These are phyloP conservation scores for Brassica rapa DNA, from an alignment of 345 rosid genomes.

Conservation along the genomic window DNA sequence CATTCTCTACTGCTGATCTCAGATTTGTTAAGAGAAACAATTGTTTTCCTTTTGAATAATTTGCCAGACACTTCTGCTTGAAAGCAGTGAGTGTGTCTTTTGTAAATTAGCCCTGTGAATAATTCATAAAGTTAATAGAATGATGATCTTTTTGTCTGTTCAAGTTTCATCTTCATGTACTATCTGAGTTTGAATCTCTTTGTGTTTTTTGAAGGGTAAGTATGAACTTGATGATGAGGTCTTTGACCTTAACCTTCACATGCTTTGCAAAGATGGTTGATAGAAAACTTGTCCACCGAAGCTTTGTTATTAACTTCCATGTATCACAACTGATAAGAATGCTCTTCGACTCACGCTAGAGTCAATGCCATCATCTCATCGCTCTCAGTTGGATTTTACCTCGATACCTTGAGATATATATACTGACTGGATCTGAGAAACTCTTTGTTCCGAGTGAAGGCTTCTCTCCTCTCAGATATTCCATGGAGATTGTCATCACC, in stretches of 20 bases:
- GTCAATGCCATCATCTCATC: neutral
- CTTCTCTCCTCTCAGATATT: neutral
- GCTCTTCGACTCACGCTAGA: slow-evolving; percentile 12
- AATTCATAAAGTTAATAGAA: slow-evolving; percentile 26
- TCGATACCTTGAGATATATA: neutral
- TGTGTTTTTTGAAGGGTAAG: neutral
- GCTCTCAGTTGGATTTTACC: neutral
- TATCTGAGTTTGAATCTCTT: neutral
- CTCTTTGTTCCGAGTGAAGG: neutral
- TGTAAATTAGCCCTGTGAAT: slow-evolving; percentile 37
- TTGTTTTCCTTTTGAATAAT: slow-evolving; percentile 25
- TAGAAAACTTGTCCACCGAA: neutral
- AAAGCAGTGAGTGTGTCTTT: slow-evolving; percentile 31
- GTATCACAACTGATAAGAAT: too few species aligned
- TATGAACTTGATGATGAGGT: neutral
- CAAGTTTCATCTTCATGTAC: neutral
- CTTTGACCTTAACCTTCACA: neutral
- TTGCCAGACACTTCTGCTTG: slow-evolving; percentile 1
- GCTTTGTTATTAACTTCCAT: neutral
- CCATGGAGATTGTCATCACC: neutral
- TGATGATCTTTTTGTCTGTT: neutral
- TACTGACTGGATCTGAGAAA: neutral
- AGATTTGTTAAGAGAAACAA: slow-evolving; percentile 27
- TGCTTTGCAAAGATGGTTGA: neutral
- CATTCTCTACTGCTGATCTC: slow-evolving; percentile 28